A percentile compares a stretch with the other conserved stretches of the same genome.
Evolutionary conservation across 164 flowering plant genomes (phyloP).

Genomic region (Stephania japonica): DNA sequence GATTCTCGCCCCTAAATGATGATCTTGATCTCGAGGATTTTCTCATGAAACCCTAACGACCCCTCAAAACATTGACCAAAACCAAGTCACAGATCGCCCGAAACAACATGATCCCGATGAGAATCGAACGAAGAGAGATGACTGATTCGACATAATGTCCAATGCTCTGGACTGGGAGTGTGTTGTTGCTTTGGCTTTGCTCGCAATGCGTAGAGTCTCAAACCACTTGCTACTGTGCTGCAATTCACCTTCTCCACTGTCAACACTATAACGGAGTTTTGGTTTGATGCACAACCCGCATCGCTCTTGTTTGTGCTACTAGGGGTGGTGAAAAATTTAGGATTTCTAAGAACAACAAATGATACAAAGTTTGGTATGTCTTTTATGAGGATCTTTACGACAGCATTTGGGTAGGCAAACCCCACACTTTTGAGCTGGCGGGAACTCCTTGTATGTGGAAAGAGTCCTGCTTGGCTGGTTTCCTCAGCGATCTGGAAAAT

Average conservation of each 20-base stretch:
- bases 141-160: constrained; percentile 27
- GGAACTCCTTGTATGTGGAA: background rate
- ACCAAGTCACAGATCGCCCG: background rate
- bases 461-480: background rate
- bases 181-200: no score
- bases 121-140: constrained; percentile 9
- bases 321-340: no score
- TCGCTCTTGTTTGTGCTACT: no score
- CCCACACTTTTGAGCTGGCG: background rate
- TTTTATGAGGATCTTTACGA: background rate
- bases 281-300: no score
- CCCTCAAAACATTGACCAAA: background rate
- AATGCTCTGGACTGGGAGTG: no score
- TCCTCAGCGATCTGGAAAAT: background rate
- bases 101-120: background rate
- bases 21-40: constrained; percentile 44
- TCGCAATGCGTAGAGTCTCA: no score
- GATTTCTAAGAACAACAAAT: no score
- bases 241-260: no score
- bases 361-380: background rate
- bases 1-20: constrained; percentile 39
- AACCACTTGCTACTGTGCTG: no score
- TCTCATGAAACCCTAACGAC: constrained; percentile 19
- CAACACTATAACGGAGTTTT: no score
- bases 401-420: background rate